Evolutionary conservation across 441 rosid species (phyloP).

Genomic region (Hura crepitans): DNA sequence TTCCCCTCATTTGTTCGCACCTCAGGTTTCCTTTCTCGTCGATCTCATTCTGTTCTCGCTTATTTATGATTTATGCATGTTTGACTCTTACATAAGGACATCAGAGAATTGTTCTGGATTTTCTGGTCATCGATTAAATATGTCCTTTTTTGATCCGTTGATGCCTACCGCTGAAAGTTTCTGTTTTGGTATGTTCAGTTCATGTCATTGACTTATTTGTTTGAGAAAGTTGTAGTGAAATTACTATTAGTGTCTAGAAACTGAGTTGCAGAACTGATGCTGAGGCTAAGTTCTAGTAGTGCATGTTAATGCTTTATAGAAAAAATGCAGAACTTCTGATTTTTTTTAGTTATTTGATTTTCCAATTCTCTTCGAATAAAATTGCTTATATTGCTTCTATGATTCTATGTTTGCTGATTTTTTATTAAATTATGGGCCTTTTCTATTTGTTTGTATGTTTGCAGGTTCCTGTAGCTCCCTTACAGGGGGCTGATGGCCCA

Average conservation of each 20-base stretch:
- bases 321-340: neutral
- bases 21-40: constrained; percentile 43
- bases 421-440: constrained; percentile 20
- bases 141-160: no score
- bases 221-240: no score
- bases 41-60: neutral
- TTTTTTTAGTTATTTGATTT: neutral
- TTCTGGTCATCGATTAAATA: no score
- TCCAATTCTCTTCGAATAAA: neutral
- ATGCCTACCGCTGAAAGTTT: no score
- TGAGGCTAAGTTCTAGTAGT: neutral
- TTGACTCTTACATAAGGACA: no score
- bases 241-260: neutral
- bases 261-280: neutral
- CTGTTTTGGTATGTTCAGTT: no score
- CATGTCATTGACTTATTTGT: no score
- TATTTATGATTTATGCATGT: neutral
- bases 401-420: neutral
- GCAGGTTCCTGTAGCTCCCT: constrained; percentile 68
- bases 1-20: constrained; percentile 60
- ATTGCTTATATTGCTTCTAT: neutral
- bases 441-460: constrained; percentile 20
- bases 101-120: no score
- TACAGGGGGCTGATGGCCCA: constrained; percentile 47
- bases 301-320: neutral